Evolutionary conservation across 495 filamentous ascomycete genomes (phyloP), one percentile per base, ranked within the genome.

Genomic region (Lasiosphaeria ovina): DNA sequence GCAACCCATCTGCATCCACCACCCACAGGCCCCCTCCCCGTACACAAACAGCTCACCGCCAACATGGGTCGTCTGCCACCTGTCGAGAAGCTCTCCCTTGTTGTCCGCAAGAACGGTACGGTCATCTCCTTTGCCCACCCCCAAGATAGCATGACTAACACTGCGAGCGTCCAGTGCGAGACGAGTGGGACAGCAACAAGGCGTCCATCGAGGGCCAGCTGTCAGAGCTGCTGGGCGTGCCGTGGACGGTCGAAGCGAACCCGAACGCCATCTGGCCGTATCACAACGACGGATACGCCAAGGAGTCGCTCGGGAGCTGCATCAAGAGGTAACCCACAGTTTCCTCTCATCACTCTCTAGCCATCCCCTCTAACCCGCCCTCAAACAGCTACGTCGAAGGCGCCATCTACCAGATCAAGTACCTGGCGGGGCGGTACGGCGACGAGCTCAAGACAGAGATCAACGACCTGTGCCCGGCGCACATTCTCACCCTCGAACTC

Each of bases 21-120:
- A 52, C 12, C 12, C 60, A 31, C 3, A 12, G 4, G 6, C 32
- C 24, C 33, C 36, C n/a, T 33, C 11, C 45, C 54, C 31, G 16
- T 34, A 3, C 17, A 44, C 33, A 16, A 44, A 40, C 34, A 53
- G 32, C 35, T 42, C 24, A 52, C 35, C 34, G 35, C 55, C 67
- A 69, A 5, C 57, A 79, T 79, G 76, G 57, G 62, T 49, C 74
- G 66, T 17, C 67, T 76, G 33, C 74, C 75, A 6, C 72, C 77
- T n/a, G 74, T 72, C 48, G 77, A 75, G 65, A 83, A 82, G 66
- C 70, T 84, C 8, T 74, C 81, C n/a, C 77, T 84, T 57, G 79
- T 76, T 32, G 59, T 79, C 34, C 79, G 79, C 63, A 83, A 81
- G 67, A 83, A 80, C 64, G 64, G 79, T 81, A 62, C 63, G 74